A percentile compares a stretch with the other conserved stretches of the same genome.
Conservation (phyloP, 805 yeast species). For the Candida ascalaphidarum region DNA sequence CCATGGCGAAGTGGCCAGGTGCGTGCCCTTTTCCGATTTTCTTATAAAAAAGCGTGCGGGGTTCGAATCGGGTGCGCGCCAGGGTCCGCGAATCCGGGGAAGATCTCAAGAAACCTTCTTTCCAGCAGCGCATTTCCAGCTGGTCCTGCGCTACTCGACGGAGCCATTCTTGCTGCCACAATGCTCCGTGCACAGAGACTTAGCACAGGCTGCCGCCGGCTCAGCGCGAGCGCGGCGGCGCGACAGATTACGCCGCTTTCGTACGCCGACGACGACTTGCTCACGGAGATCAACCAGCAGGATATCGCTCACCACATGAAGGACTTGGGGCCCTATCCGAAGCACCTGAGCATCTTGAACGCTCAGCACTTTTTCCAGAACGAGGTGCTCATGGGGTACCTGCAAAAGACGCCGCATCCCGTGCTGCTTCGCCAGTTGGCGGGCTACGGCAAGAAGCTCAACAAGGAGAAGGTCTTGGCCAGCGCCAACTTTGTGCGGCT, state of each 20-base stretch:
- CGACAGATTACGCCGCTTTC: conserved; percentile 21
- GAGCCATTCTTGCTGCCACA: too few relatives aligned
- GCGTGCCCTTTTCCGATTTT: too few relatives aligned
- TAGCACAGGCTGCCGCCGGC: too few relatives aligned
- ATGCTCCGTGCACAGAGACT: too few relatives aligned
- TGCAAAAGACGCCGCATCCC: conserved; percentile 69
- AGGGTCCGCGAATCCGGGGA: too few relatives aligned
- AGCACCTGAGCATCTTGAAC: conserved; percentile 31
- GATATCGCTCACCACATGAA: conserved; percentile 19
- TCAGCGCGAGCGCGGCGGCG: too few relatives aligned
- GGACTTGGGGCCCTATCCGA: conserved; percentile 33
- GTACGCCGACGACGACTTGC: conserved; percentile 26
- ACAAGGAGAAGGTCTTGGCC: conserved; percentile 65
- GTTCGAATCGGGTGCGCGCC: too few relatives aligned
- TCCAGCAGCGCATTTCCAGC: too few relatives aligned
- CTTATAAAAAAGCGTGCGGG: too few relatives aligned
- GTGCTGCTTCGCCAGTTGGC: conserved; percentile 87
- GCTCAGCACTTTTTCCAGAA: conserved; percentile 85
- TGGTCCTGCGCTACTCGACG: too few relatives aligned
- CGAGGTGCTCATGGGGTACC: conserved; percentile 55
- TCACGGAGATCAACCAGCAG: conserved; percentile 21
- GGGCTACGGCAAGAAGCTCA: conserved; percentile 73
- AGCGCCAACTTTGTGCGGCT: conserved; percentile 85
- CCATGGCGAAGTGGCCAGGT: too few relatives aligned
- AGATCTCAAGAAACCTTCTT: too few relatives aligned